Percentiles rank a stretch among this genome's conserved stretches.
These are phyloP conservation scores for Naganishia cerealis DNA, from an alignment of 1,284 basidiomycete species.

Conservation along the genomic window DNA sequence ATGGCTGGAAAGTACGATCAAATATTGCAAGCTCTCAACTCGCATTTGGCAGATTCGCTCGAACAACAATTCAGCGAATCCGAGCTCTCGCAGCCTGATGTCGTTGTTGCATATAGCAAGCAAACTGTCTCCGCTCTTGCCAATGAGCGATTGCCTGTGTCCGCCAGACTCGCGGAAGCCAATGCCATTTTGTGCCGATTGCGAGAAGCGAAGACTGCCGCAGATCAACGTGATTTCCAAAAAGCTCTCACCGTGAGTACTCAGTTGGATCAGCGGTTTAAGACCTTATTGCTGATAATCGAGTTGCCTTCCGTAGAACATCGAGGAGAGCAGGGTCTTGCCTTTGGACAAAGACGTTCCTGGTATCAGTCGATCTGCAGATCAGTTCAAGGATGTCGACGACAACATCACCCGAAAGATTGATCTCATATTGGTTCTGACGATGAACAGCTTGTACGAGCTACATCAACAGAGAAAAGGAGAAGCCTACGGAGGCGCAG, in stretches of 20 bases:
- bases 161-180: conserved; percentile 29
- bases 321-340: conserved; percentile 85
- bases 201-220: conserved; percentile 76
- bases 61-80: conserved; percentile 58
- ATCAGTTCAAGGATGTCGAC: conserved; percentile 88
- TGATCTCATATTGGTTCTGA: conserved; percentile 80
- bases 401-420: conserved; percentile 81
- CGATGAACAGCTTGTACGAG: conserved; percentile 88
- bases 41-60: conserved; percentile 82
- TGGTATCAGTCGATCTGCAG: conserved; percentile 79
- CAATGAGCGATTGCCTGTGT: conserved; percentile 20
- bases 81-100: conserved; percentile 29
- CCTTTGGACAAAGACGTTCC: conserved; percentile 83
- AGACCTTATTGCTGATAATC: background rate
- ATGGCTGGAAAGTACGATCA: conserved; percentile 87
- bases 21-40: conserved; percentile 83
- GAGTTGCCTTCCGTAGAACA: conserved; percentile 2
- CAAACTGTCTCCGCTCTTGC: conserved; percentile 23
- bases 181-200: conserved; percentile 49
- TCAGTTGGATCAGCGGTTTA: background rate
- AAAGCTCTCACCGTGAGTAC: conserved; percentile 72
- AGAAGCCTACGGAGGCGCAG: conserved; percentile 69
- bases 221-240: conserved; percentile 71
- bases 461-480: conserved; percentile 74
- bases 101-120: conserved; percentile 20